Conservation (phyloP, 768 basidiomycete species). For the Pleurotus cornucopiae region DNA sequence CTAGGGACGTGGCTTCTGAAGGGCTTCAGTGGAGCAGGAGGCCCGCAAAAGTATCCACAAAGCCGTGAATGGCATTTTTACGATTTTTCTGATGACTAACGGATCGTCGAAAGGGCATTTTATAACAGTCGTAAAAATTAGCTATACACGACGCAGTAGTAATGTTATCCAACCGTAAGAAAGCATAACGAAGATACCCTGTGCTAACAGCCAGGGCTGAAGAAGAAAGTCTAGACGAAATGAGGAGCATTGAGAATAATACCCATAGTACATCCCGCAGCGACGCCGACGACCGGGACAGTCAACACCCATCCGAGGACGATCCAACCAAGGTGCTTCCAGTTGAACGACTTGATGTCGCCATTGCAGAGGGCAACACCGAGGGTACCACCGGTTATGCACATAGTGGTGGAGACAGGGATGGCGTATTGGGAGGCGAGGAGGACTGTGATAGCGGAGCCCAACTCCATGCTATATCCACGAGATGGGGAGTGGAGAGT, state of each 20-base stretch:
- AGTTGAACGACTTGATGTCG: constrained; percentile 21
- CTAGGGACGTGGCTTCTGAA: too few relatives aligned
- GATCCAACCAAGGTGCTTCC: constrained; percentile 24
- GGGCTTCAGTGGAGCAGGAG: too few relatives aligned
- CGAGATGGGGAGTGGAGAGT: constrained; percentile 25
- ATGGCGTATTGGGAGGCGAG: constrained; percentile 25
- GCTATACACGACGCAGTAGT: too few relatives aligned
- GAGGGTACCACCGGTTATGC: constrained; percentile 22
- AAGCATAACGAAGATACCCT: too few relatives aligned
- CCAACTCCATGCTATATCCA: constrained; percentile 24
- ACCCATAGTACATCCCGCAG: constrained; percentile 19
- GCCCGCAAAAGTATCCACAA: too few relatives aligned
- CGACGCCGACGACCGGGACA: constrained; percentile 20
- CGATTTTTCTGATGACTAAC: too few relatives aligned
- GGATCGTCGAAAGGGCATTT: too few relatives aligned
- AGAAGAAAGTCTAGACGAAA: constrained; percentile 8
- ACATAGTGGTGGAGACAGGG: constrained; percentile 25
- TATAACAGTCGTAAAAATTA: too few relatives aligned
- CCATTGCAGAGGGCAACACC: constrained; percentile 25
- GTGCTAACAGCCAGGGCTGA: too few relatives aligned
- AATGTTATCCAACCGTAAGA: too few relatives aligned
- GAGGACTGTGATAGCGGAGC: constrained; percentile 23
- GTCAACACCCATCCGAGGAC: constrained; percentile 23
- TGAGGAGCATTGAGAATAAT: constrained; percentile 24
- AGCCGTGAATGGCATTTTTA: too few relatives aligned